These are phyloP conservation scores for Candida endomychidarum DNA, from an alignment of 805 yeast genomes.

Conservation along the genomic window DNA sequence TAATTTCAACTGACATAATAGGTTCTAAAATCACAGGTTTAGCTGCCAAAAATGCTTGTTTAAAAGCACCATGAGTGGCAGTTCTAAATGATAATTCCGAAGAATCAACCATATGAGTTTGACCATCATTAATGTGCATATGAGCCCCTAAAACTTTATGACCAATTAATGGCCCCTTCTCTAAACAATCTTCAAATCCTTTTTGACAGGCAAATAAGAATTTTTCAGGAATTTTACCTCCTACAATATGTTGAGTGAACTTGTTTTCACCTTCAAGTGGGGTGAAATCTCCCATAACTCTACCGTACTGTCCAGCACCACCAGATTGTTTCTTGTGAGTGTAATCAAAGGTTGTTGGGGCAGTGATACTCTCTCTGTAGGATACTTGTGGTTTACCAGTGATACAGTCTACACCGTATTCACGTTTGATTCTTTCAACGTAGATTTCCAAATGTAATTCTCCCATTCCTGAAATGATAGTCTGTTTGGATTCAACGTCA, in stretches of 20 bases:
- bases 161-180: constrained; percentile 95
- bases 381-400: constrained; percentile 99
- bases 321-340: constrained; percentile 98
- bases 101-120: constrained; percentile 94
- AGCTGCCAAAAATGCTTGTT: constrained; percentile 81
- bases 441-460: constrained; percentile 96
- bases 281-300: constrained; percentile 81
- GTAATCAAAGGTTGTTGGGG: constrained; percentile 77
- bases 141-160: constrained; percentile 89
- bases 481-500: constrained; percentile 90
- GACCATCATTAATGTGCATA: constrained; percentile 96
- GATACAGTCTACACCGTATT: constrained; percentile 90
- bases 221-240: constrained; percentile 96
- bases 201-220: constrained; percentile 90
- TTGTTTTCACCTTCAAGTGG: constrained; percentile 67
- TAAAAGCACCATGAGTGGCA: constrained; percentile 90
- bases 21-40: constrained; percentile 93
- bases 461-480: constrained; percentile 96
- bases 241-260: constrained; percentile 86
- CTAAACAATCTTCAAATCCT: constrained; percentile 93
- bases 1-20: constrained; percentile 88
- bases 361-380: constrained; percentile 87
- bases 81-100: constrained; percentile 93
- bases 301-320: constrained; percentile 99
- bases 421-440: constrained; percentile 97